Evolutionary conservation across 169 alveolate genomes (phyloP).

Genomic region (Plasmodium gaboni): DNA sequence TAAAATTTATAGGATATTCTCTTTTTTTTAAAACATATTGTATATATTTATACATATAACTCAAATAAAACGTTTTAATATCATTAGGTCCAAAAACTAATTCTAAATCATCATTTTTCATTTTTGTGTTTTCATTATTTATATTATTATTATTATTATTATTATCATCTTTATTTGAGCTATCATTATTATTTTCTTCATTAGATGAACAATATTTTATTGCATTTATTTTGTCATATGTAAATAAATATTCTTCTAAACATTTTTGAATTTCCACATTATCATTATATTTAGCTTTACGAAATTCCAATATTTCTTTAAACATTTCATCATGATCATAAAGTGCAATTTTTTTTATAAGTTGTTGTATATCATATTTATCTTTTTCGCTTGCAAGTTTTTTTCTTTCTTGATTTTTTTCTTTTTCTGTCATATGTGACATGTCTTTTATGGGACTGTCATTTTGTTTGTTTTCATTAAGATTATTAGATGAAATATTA

Average conservation of each 20-base stretch:
- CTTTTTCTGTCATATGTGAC: background rate
- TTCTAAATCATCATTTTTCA: conserved; percentile 15
- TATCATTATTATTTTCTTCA: background rate
- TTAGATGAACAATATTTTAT: conserved; percentile 13
- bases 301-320: conserved; percentile 49
- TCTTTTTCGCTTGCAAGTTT: conserved; percentile 29
- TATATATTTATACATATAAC: conserved; percentile 71
- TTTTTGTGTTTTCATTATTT: background rate
- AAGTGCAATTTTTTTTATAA: conserved; percentile 46
- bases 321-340: conserved; percentile 73
- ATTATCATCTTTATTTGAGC: background rate
- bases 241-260: conserved; percentile 53
- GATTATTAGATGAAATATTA: background rate
- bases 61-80: conserved; percentile 40
- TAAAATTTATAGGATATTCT: conserved; percentile 58
- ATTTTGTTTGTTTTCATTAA: conserved; percentile 4
- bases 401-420: background rate
- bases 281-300: conserved; percentile 56
- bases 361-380: conserved; percentile 25
- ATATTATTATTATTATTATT: background rate
- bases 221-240: conserved; percentile 55
- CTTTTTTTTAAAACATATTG: conserved; percentile 46
- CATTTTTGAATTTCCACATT: conserved; percentile 58
- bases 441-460: background rate
- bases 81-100: conserved; percentile 50